Percentiles rank a stretch among this genome's conserved stretches.
phyloP scores from a whole-genome alignment of 352 stramenopile genomes.

The Phytophthora lateralis region DNA sequence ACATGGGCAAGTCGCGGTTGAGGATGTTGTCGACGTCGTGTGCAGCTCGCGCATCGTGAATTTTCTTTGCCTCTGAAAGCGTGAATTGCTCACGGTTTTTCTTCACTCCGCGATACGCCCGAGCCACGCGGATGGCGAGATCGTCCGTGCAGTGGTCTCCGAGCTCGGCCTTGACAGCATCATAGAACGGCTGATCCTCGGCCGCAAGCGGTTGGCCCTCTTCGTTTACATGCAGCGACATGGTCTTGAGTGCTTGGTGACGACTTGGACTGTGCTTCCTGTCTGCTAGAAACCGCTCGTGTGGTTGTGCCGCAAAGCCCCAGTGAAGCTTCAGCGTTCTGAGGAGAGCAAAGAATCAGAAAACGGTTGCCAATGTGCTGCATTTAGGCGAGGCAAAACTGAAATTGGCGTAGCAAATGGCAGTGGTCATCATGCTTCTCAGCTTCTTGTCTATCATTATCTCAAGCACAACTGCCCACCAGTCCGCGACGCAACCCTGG shows the following conservation, averaged over 20 bases:
- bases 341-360: conserved; percentile 27
- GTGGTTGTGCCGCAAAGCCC: conserved; percentile 27
- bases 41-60: conserved; percentile 59
- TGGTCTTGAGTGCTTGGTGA: conserved; percentile 11
- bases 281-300: conserved; percentile 13
- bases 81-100: conserved; percentile 75
- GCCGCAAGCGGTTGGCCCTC: conserved; percentile 51
- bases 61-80: conserved; percentile 62
- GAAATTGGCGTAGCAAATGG: conserved; percentile 15
- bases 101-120: conserved; percentile 67
- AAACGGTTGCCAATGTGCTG: conserved; percentile 18
- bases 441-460: conserved; percentile 44
- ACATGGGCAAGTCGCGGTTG: conserved; percentile 51
- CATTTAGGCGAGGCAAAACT: conserved; percentile 20
- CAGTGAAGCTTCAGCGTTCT: conserved; percentile 25
- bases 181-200: conserved; percentile 64
- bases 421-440: conserved; percentile 10
- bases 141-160: conserved; percentile 66
- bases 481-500: neutral
- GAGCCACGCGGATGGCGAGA: conserved; percentile 61
- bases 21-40: conserved; percentile 59
- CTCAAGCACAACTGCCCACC: conserved; percentile 14
- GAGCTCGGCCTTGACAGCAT: conserved; percentile 57
- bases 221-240: conserved; percentile 47
- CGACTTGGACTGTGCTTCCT: conserved; percentile 1